These are phyloP conservation scores for Phytophthora sansomeana DNA, from an alignment of 352 stramenopile genomes.

Conservation along the genomic window DNA sequence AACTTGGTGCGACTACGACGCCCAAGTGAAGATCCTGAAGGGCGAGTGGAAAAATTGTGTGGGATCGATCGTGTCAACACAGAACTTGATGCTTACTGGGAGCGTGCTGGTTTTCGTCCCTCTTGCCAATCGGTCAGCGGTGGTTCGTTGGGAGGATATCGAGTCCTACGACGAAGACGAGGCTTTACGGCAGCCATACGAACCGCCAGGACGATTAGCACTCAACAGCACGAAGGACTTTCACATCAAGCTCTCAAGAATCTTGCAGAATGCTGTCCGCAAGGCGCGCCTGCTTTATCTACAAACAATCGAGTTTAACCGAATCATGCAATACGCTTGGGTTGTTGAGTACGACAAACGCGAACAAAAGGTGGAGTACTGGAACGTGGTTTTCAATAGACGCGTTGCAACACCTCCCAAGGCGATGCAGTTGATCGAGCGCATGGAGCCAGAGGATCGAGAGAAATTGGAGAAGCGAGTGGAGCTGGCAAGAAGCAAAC, in stretches of 20 bases:
- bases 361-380: conserved; percentile 65
- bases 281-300: conserved; percentile 66
- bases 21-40: conserved; percentile 54
- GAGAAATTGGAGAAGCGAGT: conserved; percentile 64
- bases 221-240: conserved; percentile 51
- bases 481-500: conserved; percentile 59
- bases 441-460: conserved; percentile 60
- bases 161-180: conserved; percentile 55
- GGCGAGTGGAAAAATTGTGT: conserved; percentile 58
- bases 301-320: conserved; percentile 72
- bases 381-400: conserved; percentile 81
- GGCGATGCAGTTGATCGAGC: conserved; percentile 64
- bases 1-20: conserved; percentile 64
- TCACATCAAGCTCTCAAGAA: conserved; percentile 40
- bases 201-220: conserved; percentile 36
- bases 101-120: conserved; percentile 70
- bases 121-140: conserved; percentile 58
- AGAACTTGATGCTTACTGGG: conserved; percentile 68
- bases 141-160: conserved; percentile 67
- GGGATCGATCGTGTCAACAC: conserved; percentile 65
- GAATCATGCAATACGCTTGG: conserved; percentile 76
- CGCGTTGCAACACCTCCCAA: conserved; percentile 58
- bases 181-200: conserved; percentile 50
- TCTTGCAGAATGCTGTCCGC: conserved; percentile 42
- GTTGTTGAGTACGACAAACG: conserved; percentile 69